These are phyloP conservation scores for Tinospora cordifolia DNA, from an alignment of 164 flowering plant species.

Conservation along the genomic window DNA sequence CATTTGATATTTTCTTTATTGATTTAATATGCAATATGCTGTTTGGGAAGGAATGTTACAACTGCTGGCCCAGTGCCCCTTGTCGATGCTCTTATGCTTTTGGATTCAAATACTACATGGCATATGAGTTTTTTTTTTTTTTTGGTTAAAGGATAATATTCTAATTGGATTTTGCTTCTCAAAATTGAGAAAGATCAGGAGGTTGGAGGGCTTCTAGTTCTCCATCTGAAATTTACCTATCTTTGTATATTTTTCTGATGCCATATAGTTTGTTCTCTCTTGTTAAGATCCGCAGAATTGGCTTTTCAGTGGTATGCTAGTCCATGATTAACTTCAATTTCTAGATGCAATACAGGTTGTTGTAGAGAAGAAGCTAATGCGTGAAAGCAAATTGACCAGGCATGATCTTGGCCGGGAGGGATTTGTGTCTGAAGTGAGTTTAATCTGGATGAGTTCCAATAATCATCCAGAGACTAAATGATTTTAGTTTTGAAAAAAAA, in stretches of 20 bases:
- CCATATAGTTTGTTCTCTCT: neutral
- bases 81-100: no score
- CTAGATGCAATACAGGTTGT: constrained; percentile 58
- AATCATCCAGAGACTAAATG: constrained; percentile 3
- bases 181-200: no score
- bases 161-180: no score
- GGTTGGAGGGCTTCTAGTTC: no score
- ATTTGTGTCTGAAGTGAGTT: constrained; percentile 80
- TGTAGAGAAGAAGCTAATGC: constrained; percentile 93
- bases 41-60: no score
- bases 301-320: neutral
- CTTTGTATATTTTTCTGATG: neutral
- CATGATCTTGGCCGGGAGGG: constrained; percentile 86
- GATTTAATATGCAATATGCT: no score
- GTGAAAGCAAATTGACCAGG: constrained; percentile 68
- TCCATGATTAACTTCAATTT: constrained; percentile 5
- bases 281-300: neutral
- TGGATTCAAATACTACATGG: no score
- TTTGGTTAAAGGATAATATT: no score
- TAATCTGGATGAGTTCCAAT: constrained; percentile 1
- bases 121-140: no score
- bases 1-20: no score
- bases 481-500: neutral
- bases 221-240: no score
- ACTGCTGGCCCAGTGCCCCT: no score